phyloP scores from a whole-genome alignment of 768 basidiomycete species.

The Pulveroboletus sp. region DNA sequence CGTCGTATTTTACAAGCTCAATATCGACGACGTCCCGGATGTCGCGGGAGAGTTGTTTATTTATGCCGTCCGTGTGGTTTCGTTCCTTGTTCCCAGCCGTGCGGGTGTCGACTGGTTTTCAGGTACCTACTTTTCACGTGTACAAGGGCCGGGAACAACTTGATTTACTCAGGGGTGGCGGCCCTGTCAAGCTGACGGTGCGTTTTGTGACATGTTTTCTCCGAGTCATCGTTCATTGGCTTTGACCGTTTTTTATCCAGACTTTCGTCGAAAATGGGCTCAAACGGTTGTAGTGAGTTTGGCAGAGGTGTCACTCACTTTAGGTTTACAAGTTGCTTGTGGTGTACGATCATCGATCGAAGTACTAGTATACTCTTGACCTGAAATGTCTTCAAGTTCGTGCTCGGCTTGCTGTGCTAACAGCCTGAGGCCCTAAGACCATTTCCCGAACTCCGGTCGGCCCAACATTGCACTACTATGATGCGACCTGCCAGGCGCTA shows the following conservation, averaged over 20 bases:
- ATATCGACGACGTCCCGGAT: constrained; percentile 54
- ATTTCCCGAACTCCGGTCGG: no score
- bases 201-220: neutral
- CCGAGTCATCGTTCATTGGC: neutral
- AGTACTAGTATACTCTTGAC: no score
- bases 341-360: no score
- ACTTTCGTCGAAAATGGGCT: neutral
- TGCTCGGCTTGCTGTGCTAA: no score
- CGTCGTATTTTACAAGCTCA: constrained; percentile 68
- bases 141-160: neutral
- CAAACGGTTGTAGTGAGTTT: no score
- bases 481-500: no score
- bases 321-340: no score
- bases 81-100: neutral
- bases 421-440: no score
- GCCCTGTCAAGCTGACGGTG: neutral
- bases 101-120: neutral
- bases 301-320: no score
- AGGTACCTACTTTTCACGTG: constrained; percentile 22
- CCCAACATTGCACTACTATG: no score
- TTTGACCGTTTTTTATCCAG: neutral
- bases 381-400: no score
- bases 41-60: constrained; percentile 52
- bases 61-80: constrained; percentile 43
- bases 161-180: neutral